Percentiles rank a stretch among this genome's conserved stretches.
Conservation (phyloP, 2,329 filamentous ascomycete genomes). For the Metarhizium sp. region DNA sequence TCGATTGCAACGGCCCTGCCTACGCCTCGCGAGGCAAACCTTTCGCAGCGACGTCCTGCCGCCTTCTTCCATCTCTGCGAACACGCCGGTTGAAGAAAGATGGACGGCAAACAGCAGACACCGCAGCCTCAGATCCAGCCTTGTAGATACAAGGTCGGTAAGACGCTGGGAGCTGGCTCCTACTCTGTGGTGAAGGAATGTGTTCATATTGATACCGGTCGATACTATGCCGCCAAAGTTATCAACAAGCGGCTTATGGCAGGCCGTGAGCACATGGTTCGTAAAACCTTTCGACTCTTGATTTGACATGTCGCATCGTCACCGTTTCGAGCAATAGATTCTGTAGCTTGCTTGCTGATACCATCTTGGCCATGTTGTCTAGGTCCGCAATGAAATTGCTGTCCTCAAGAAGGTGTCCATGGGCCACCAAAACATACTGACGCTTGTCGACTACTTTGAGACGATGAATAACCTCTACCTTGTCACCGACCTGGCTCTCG, state of each 20-base stretch:
- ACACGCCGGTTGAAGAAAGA: constrained; percentile 2
- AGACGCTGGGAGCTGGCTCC: constrained; percentile 90
- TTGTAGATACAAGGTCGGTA: constrained; percentile 97
- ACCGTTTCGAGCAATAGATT: neutral
- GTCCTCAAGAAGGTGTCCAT: constrained; percentile 97
- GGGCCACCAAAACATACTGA: constrained; percentile 97
- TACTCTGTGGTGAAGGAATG: constrained; percentile 99
- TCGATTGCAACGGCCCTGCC: neutral
- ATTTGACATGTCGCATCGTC: neutral
- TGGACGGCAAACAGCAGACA: constrained; percentile 17
- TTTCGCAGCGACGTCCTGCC: neutral
- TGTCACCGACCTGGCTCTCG: constrained; percentile 91
- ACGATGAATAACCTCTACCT: constrained; percentile 99
- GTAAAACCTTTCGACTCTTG: constrained; percentile 9
- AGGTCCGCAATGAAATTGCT: constrained; percentile 97
- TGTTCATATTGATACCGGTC: constrained; percentile 93
- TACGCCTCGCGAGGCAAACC: neutral
- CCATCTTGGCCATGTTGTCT: neutral
- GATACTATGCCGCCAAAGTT: constrained; percentile 97
- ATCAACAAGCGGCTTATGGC: constrained; percentile 99
- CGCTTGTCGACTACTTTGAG: constrained; percentile 97
- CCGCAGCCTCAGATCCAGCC: constrained; percentile 67
- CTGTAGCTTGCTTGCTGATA: neutral
- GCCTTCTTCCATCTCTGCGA: neutral
- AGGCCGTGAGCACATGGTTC: constrained; percentile 93